Conservation (phyloP, 768 basidiomycete genomes). For the Serendipita indica region DNA sequence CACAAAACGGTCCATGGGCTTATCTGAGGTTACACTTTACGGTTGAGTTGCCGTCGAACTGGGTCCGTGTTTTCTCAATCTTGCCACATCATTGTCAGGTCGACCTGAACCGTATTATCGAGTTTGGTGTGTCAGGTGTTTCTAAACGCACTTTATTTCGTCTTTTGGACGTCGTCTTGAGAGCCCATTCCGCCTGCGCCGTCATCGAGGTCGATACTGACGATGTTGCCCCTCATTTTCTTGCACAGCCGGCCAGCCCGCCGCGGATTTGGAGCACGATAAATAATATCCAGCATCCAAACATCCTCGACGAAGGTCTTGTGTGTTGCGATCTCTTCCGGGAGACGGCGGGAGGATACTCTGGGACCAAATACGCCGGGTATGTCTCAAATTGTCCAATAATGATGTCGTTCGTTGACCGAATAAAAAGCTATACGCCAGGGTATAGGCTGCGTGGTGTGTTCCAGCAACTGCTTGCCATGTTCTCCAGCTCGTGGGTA, state of each 20-base stretch:
- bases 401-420: background rate
- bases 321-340: background rate
- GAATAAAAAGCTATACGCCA: background rate
- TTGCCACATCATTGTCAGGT: too few relatives aligned
- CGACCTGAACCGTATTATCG: too few relatives aligned
- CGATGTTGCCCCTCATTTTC: background rate
- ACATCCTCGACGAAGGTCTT: background rate
- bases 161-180: background rate
- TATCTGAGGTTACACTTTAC: background rate
- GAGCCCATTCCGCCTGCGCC: too few relatives aligned
- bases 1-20: background rate
- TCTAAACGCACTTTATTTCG: too few relatives aligned
- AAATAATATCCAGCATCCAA: background rate
- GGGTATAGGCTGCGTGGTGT: background rate
- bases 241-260: background rate
- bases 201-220: background rate
- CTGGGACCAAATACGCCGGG: background rate
- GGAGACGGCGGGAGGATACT: background rate
- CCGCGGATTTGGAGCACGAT: background rate
- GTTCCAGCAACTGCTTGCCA: background rate
- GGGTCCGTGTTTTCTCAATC: background rate
- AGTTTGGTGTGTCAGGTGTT: too few relatives aligned
- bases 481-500: background rate
- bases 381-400: background rate
- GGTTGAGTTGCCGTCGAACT: constrained; percentile 1